phyloP scores from a whole-genome alignment of 345 rosid genomes.

The Ceriops zippeliana region DNA sequence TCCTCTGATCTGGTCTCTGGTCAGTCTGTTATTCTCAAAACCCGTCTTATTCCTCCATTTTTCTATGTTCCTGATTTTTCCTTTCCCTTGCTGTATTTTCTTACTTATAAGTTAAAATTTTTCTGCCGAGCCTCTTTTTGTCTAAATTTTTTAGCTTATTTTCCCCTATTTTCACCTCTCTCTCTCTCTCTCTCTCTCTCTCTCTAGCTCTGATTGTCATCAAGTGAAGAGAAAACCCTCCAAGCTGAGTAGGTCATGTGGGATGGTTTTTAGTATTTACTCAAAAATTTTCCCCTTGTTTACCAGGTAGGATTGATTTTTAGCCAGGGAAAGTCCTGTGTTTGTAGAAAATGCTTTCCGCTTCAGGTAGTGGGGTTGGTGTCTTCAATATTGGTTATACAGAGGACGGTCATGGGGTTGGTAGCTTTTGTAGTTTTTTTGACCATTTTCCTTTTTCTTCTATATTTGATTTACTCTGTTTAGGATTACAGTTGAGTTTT shows the following conservation, averaged over 20 bases:
- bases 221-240: not conserved
- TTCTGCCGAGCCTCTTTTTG: not conserved
- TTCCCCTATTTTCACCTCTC: not conserved
- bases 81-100: not conserved
- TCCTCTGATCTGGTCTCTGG: conserved; percentile 84
- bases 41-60: not conserved
- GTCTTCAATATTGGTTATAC: conserved; percentile 31
- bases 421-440: conserved; percentile 24
- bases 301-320: conserved; percentile 14
- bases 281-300: not conserved
- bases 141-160: not conserved
- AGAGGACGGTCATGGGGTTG: conserved; percentile 40
- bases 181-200: not conserved
- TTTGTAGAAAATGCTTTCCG: too few species aligned
- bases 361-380: conserved; percentile 30
- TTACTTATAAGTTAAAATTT: too few species aligned
- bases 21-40: conserved; percentile 20
- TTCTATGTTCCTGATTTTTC: not conserved
- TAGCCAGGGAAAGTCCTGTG: not conserved
- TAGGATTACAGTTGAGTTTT: not conserved
- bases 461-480: conserved; percentile 6
- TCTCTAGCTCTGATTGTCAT: not conserved
- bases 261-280: not conserved
- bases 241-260: not conserved
- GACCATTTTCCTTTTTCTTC: conserved; percentile 4